Conservation (phyloP, 441 rosid genomes). For the Pelargonium fulgidum region DNA sequence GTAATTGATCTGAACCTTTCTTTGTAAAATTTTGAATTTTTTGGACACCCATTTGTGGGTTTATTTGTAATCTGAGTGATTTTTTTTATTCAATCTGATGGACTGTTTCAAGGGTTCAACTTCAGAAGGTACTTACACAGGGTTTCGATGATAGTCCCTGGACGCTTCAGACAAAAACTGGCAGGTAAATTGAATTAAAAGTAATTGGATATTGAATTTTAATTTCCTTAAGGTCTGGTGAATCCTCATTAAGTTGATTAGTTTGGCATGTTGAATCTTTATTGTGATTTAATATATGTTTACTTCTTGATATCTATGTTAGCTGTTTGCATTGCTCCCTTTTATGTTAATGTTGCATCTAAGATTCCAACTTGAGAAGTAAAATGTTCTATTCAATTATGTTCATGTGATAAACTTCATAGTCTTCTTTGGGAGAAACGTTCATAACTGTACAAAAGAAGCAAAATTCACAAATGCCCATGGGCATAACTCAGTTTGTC, state of each 20-base stretch:
- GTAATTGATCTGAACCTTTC: slow-evolving; percentile 33
- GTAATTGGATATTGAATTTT: not conserved
- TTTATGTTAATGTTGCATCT: too few species aligned
- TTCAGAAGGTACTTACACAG: slow-evolving; percentile 61
- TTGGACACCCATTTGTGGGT: not conserved
- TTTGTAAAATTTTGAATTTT: not conserved
- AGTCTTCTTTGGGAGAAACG: too few species aligned
- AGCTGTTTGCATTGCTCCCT: too few species aligned
- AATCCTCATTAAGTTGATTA: not conserved
- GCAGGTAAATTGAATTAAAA: slow-evolving; percentile 35
- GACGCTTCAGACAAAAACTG: slow-evolving; percentile 61
- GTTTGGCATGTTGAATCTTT: not conserved
- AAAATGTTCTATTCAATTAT: too few species aligned
- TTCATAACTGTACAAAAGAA: too few species aligned
- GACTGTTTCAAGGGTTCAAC: slow-evolving; percentile 44
- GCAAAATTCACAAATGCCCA: too few species aligned
- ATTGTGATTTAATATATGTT: not conserved
- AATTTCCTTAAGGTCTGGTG: not conserved
- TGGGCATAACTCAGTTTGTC: too few species aligned
- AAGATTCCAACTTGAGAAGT: too few species aligned
- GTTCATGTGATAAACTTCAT: too few species aligned
- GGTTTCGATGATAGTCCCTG: slow-evolving; percentile 64
- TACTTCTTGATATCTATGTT: too few species aligned
- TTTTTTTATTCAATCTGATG: slow-evolving; percentile 7
- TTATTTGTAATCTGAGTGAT: slow-evolving; percentile 4